Evolutionary conservation across 106 monocot genomes (phyloP).

Genomic region (Xerophyta viscosa): DNA sequence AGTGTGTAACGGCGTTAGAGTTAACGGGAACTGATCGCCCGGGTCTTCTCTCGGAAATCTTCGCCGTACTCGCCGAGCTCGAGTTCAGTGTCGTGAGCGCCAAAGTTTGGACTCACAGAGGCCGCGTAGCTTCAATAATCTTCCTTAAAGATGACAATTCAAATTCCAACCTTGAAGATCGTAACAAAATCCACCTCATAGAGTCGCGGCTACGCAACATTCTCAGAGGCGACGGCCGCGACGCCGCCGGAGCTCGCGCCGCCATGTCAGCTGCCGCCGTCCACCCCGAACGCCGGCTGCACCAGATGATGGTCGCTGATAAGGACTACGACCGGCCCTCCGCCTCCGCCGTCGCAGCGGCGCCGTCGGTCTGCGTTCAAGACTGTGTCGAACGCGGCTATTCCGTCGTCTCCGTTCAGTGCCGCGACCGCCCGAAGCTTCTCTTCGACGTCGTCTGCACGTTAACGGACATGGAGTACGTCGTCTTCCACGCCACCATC

Average conservation of each 20-base stretch:
- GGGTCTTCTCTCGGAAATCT: slow-evolving; percentile 57
- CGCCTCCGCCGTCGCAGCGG: neutral
- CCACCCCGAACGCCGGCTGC: slow-evolving; percentile 16
- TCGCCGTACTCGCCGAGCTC: slow-evolving; percentile 54
- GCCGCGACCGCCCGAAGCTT: slow-evolving; percentile 56
- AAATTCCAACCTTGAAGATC: slow-evolving; percentile 22
- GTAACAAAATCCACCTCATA: slow-evolving; percentile 17
- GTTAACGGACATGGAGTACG: slow-evolving; percentile 76
- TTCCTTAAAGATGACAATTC: slow-evolving; percentile 25
- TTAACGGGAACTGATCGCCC: slow-evolving; percentile 50
- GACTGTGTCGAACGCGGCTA: slow-evolving; percentile 65
- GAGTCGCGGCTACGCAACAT: slow-evolving; percentile 42
- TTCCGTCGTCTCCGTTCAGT: slow-evolving; percentile 62
- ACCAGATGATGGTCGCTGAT: slow-evolving; percentile 29
- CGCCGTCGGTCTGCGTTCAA: slow-evolving; percentile 43
- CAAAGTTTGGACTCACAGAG: slow-evolving; percentile 57
- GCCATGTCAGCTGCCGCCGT: neutral
- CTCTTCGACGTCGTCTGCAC: slow-evolving; percentile 83
- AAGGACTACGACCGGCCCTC: slow-evolving; percentile 39
- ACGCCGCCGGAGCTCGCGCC: slow-evolving; percentile 10
- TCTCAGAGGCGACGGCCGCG: slow-evolving; percentile 24
- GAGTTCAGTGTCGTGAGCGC: slow-evolving; percentile 31
- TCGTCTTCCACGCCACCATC: slow-evolving; percentile 75
- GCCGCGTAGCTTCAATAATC: slow-evolving; percentile 40
- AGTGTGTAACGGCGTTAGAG: slow-evolving; percentile 25